Conservation (phyloP, 805 yeast genomes). For the Candida sithepensis region DNA sequence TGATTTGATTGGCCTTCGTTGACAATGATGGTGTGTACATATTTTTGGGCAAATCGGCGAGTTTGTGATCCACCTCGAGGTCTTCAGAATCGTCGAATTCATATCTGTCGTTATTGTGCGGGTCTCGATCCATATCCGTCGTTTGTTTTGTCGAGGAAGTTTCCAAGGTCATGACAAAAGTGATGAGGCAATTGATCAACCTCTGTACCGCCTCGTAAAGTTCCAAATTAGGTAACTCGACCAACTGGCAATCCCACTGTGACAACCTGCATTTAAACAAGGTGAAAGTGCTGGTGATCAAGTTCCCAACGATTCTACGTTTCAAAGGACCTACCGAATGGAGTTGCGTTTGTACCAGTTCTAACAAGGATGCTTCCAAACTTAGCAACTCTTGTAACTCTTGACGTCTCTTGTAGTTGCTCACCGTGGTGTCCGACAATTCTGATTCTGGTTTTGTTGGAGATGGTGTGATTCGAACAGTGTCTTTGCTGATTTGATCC, state of each 20-base stretch:
- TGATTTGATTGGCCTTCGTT: no score
- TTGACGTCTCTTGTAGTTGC: neutral
- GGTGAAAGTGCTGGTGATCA: slow-evolving; percentile 13
- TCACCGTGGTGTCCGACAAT: no score
- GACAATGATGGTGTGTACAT: no score
- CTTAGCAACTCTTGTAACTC: slow-evolving; percentile 9
- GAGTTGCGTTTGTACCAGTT: slow-evolving; percentile 5
- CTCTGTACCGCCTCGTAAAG: slow-evolving; percentile 32
- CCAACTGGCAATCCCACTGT: slow-evolving; percentile 2
- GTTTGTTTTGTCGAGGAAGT: neutral
- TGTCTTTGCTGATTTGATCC: neutral
- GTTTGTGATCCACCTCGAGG: no score
- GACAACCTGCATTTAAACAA: slow-evolving; percentile 9
- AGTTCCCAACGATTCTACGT: slow-evolving; percentile 10
- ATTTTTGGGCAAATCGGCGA: no score
- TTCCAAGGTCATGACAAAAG: slow-evolving; percentile 26
- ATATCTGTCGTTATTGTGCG: no score
- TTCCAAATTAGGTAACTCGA: slow-evolving; percentile 20
- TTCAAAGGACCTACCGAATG: slow-evolving; percentile 8
- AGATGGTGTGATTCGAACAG: slow-evolving; percentile 1
- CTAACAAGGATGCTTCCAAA: slow-evolving; percentile 12
- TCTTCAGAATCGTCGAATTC: slow-evolving; percentile 4
- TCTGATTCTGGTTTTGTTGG: slow-evolving; percentile 5
- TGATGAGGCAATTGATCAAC: slow-evolving; percentile 30
- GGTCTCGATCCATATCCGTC: no score